Conservation (phyloP, 2,329 filamentous ascomycete species). For the Cercospora brassicicola region DNA sequence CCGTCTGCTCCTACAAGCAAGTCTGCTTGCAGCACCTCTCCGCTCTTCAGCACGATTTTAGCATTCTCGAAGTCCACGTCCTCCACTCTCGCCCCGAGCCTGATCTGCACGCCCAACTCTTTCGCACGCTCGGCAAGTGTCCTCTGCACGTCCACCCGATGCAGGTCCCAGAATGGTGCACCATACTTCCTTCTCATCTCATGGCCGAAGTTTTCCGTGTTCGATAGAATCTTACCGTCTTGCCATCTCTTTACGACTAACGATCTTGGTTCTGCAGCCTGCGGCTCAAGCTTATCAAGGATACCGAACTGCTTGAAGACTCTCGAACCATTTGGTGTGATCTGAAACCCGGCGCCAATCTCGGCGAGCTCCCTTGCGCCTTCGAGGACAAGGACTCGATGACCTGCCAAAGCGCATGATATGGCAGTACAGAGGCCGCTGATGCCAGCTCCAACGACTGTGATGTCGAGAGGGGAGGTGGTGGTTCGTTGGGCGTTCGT, state of each 20-base stretch:
- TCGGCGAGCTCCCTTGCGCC: constrained; percentile 44
- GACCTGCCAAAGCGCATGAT: constrained; percentile 37
- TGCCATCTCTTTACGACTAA: constrained; percentile 57
- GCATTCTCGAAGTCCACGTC: constrained; percentile 52
- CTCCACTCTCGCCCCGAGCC: constrained; percentile 51
- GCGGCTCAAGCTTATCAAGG: constrained; percentile 43
- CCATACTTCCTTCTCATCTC: constrained; percentile 57
- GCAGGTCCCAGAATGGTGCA: constrained; percentile 61
- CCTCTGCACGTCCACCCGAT: constrained; percentile 62
- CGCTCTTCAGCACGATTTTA: constrained; percentile 45
- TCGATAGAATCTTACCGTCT: constrained; percentile 49
- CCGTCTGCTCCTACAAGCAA: constrained; percentile 65
- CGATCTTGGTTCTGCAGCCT: constrained; percentile 48
- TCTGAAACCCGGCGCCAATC: constrained; percentile 57
- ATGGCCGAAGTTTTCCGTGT: constrained; percentile 54
- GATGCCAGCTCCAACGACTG: constrained; percentile 40
- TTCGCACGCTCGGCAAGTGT: constrained; percentile 54
- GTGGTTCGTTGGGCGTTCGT: constrained; percentile 23
- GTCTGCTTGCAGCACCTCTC: constrained; percentile 50
- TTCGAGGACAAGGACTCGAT: constrained; percentile 39
- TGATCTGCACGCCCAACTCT: constrained; percentile 55
- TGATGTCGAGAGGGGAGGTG: constrained; percentile 32
- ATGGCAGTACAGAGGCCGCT: constrained; percentile 38
- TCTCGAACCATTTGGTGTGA: constrained; percentile 47
- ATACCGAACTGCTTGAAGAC: constrained; percentile 54